Base-by-base conservation (phyloP, 2,329 filamentous ascomycete genomes). In the Fusarium nurragi region DNA sequence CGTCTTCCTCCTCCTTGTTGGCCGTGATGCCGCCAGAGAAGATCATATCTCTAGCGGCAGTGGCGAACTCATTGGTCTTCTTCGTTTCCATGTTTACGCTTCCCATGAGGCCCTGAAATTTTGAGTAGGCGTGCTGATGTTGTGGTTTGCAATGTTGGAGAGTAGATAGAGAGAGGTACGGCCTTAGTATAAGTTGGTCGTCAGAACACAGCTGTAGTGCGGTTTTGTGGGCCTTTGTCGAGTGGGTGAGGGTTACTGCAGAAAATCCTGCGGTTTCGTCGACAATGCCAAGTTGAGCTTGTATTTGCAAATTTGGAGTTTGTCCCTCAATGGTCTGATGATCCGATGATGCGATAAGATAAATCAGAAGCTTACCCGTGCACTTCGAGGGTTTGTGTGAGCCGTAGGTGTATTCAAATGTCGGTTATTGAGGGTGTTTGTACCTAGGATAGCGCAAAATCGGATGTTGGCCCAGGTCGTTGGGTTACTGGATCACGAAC, bases 21-120 rank as follows among this genome's bases (percentile, higher is more conserved):
- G 54, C 43, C 2, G 55, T n/a, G 30, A 49, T 28, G 14, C 53
- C 55, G 22, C 60, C 68, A 36, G 67, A 67, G 56, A 72, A 72
- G 47, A 72, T 72, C 25, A 72, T 72, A n/a, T 55, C 61, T 39
- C 70, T 69, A 30, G 70, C 70, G 9, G 70, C 70, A 21, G 70
- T 71, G 40, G 70, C 70, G 36, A 72, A 72, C 34, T 72, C 70
- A 49, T 72, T 72, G 28, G 68, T 71, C 43, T 54, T 71, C 45
- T 56, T 72, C 48, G 53, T 54, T 41, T 64, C 59, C 67, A 47
- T 69, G 53, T 45, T 43, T 50, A 47, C 68, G 53, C 47, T 43
- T 47, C 58, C 47, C 52, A 54, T 51, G n/a, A 26, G 39, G 21
- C 13, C 19, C 22, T 32, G 12, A 19, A n/a, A 38, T 12, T 57